Evolutionary conservation across 2,329 filamentous ascomycete genomes (phyloP), one percentile per base, ranked within the genome.

Genomic region (Rhinocladiella similis): DNA sequence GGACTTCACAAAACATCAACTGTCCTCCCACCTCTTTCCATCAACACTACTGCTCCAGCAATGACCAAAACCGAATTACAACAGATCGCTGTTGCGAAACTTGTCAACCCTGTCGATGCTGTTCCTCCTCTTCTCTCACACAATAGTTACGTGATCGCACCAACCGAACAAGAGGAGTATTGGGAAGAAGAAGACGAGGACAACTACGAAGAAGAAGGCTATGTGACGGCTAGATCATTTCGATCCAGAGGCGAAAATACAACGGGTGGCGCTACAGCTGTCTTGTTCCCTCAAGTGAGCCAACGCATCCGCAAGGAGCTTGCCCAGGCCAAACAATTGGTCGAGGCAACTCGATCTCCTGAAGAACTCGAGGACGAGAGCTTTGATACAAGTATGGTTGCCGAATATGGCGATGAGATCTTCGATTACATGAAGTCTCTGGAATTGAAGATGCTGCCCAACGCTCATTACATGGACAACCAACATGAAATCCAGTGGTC

Each of bases 401-500:
- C 92, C 10, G 93, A 97, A 70, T 99, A 99, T 68, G 88, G 89
- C 47, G 91, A 96, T 14, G 94, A 99, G 67, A 97, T 99, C 65
- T 97, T 97, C 67, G 80, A 84, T 22, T 96, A 97, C 76, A 91
- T 97, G 89, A 85, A 84, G 50, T 81, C 89, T 56, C 85, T 96
- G 50, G 94, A 99, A 86, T 83, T 80, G 71, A 86, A 80, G 65
- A 89, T 97, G 84, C 80, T 92, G 39, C 94, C 94, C 1, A 92
- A 94, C 68, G 81, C 91, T 3, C 85, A 94, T 71, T 99, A 99
- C 79, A 99, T 99, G 93, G 91, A 96, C 61, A 86, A 89, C 64
- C 94, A 99, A 72, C 87, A 88, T n/a, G 93, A 97, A 73, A 95
- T 99, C 55, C 90, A 96, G 70, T 99, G 94, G 94, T 96, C 92